Conservation (phyloP, 495 filamentous ascomycete genomes). For the Neurospora intermedia region DNA sequence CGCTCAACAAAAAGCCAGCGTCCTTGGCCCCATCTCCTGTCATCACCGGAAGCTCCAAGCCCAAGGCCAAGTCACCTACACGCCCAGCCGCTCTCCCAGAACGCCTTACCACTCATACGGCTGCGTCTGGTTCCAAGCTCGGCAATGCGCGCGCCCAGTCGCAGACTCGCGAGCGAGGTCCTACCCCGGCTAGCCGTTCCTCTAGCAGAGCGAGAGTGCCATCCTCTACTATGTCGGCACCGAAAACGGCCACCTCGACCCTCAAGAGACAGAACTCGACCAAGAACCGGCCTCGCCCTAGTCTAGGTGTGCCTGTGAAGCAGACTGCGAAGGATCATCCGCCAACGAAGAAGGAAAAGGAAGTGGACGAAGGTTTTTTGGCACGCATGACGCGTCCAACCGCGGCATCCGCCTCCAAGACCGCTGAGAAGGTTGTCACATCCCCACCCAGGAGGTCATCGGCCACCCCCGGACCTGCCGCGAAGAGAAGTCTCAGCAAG, state of each 20-base stretch:
- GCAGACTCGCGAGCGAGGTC: constrained; percentile 26
- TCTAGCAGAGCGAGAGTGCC: constrained; percentile 37
- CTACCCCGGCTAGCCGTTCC: constrained; percentile 22
- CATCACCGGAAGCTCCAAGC: constrained; percentile 40
- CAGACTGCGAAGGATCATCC: constrained; percentile 30
- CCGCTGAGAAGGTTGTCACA: constrained; percentile 51
- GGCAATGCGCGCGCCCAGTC: constrained; percentile 24
- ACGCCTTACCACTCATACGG: constrained; percentile 52
- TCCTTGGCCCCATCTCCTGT: constrained; percentile 24
- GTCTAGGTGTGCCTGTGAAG: constrained; percentile 41
- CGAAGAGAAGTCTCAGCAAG: constrained; percentile 7
- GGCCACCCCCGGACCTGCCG: constrained; percentile 12
- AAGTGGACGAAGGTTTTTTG: constrained; percentile 67
- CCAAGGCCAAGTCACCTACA: constrained; percentile 54
- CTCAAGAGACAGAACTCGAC: constrained; percentile 33
- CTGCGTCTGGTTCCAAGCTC: constrained; percentile 48
- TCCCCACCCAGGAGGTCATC: constrained; percentile 30
- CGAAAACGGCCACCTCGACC: constrained; percentile 11
- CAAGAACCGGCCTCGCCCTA: constrained; percentile 34
- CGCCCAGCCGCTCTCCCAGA: constrained; percentile 49
- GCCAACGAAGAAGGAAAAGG: constrained; percentile 27
- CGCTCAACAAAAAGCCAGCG: constrained; percentile 25
- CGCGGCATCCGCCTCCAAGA: constrained; percentile 64
- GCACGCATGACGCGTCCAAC: constrained; percentile 92
- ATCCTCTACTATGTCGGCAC: constrained; percentile 9